phyloP scores from a whole-genome alignment of 2,329 filamentous ascomycete species.

The Raffaelea arxii region DNA sequence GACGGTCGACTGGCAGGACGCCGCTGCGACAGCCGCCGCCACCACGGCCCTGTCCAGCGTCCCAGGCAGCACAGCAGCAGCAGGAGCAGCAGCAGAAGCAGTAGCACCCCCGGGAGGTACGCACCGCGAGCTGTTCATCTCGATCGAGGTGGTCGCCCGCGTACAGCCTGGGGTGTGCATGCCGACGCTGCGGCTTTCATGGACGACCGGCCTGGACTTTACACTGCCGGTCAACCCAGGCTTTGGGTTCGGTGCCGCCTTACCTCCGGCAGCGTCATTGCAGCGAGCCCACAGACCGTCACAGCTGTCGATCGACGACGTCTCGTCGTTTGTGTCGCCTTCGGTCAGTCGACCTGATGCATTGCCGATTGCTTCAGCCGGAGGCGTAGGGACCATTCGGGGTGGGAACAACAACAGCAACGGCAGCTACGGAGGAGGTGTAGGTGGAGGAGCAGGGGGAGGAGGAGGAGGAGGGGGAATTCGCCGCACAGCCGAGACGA shows the following conservation, averaged over 20 bases:
- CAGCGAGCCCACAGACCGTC: slow-evolving; percentile 52
- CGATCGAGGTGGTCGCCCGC: slow-evolving; percentile 49
- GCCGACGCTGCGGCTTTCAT: slow-evolving; percentile 54
- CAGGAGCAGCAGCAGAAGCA: neutral
- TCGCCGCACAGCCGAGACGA: slow-evolving; percentile 28
- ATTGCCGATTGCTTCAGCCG: slow-evolving; percentile 34
- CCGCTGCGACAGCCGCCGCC: neutral
- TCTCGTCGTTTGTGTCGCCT: slow-evolving; percentile 47
- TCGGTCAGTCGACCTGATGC: slow-evolving; percentile 49
- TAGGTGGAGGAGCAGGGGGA: neutral
- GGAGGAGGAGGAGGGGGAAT: neutral
- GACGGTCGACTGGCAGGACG: slow-evolving; percentile 24
- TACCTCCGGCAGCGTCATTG: slow-evolving; percentile 42
- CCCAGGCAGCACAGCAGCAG: neutral
- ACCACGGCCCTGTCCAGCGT: too few species aligned
- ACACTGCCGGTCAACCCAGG: slow-evolving; percentile 54
- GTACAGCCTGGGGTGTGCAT: slow-evolving; percentile 46
- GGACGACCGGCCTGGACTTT: slow-evolving; percentile 62
- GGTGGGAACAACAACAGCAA: neutral
- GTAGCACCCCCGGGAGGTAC: neutral
- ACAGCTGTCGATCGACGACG: slow-evolving; percentile 52
- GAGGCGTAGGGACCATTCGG: neutral
- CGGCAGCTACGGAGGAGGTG: too few species aligned
- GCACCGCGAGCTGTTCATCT: slow-evolving; percentile 43
- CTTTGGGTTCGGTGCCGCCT: slow-evolving; percentile 46